phyloP scores from a whole-genome alignment of 139 green algal genomes.

The Pleodorina starrii region DNA sequence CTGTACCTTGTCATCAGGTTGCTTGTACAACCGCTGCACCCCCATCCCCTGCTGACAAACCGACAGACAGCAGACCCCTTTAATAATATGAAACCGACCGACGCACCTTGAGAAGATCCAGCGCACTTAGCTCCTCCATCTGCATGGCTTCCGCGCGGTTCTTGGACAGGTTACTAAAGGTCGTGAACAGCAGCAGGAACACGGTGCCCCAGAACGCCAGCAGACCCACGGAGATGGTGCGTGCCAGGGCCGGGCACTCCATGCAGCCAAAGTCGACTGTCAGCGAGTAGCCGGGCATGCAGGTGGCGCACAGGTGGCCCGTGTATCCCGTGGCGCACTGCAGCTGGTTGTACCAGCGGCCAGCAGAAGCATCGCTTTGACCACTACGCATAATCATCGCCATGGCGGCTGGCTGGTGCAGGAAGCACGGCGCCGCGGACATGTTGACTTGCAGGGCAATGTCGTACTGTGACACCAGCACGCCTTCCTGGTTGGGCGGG shows the following conservation, averaged over 20 bases:
- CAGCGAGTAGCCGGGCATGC: neutral
- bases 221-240: neutral
- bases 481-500: neutral
- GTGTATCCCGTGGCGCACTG: constrained; percentile 21
- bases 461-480: neutral
- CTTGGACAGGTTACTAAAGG: neutral
- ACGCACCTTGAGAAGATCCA: constrained; percentile 12
- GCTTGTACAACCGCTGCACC: too few species aligned
- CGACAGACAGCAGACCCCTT: too few species aligned
- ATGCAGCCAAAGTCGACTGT: neutral
- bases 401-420: too few species aligned
- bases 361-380: too few species aligned
- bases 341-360: neutral
- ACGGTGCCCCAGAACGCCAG: constrained; percentile 20
- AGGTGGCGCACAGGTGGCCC: constrained; percentile 1
- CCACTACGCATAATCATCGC: too few species aligned
- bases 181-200: neutral
- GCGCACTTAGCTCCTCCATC: neutral
- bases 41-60: too few species aligned
- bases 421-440: neutral
- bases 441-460: neutral
- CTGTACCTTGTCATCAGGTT: too few species aligned
- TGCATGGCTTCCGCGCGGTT: neutral
- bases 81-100: too few species aligned
- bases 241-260: neutral